Percentiles rank a stretch among this genome's conserved stretches.
Evolutionary conservation across 2,329 filamentous ascomycete genomes (phyloP).

Genomic region (Colletotrichum paranaense): DNA sequence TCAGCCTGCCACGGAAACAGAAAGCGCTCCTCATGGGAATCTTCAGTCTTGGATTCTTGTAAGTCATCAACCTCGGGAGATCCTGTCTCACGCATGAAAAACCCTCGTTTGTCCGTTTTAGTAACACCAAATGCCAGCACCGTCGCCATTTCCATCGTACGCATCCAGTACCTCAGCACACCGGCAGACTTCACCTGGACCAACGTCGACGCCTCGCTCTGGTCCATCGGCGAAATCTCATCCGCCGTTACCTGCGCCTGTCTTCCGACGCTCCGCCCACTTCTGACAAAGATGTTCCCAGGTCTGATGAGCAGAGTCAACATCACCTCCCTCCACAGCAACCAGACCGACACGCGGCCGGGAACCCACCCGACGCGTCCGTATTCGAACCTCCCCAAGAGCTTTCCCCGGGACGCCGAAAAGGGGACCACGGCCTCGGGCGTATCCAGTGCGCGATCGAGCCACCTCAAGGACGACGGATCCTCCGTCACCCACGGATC

Average conservation of each 20-base stretch:
- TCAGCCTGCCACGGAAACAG: constrained; percentile 39
- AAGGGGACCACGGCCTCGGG: constrained; percentile 2
- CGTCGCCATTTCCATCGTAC: constrained; percentile 39
- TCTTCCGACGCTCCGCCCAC: constrained; percentile 40
- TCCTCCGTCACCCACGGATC: not conserved
- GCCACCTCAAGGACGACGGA: constrained; percentile 9
- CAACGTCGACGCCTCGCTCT: constrained; percentile 39
- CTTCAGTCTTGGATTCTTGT: constrained; percentile 44
- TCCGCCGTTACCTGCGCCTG: constrained; percentile 39
- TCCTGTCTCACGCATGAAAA: too few species aligned
- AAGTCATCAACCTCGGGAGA: constrained; percentile 13
- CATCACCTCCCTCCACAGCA: constrained; percentile 20
- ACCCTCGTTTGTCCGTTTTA: not conserved
- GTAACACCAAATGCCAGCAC: constrained; percentile 31
- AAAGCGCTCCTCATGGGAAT: constrained; percentile 41
- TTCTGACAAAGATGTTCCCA: constrained; percentile 33
- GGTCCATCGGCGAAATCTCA: constrained; percentile 40
- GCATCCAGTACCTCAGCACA: constrained; percentile 37
- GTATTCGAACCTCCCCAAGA: constrained; percentile 8
- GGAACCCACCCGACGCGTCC: constrained; percentile 5
- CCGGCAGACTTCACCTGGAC: constrained; percentile 38
- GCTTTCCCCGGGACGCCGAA: constrained; percentile 11
- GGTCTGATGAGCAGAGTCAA: constrained; percentile 25
- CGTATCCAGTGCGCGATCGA: constrained; percentile 12
- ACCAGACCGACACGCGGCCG: constrained; percentile 16